Evolutionary conservation across 768 basidiomycete genomes (phyloP).

Genomic region (Termitomyces sp.): DNA sequence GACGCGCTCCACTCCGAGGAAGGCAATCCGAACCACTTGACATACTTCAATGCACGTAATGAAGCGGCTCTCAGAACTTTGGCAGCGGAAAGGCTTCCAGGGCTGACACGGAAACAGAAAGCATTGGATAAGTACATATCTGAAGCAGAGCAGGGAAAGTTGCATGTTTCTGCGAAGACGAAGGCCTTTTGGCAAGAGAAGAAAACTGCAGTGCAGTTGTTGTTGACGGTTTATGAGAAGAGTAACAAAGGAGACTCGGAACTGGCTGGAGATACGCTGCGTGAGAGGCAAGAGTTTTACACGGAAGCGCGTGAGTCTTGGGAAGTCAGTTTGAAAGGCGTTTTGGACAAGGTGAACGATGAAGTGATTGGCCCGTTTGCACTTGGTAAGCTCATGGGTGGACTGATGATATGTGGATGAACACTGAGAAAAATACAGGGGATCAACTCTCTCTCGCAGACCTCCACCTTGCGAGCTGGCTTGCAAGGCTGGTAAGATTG

Average conservation of each 20-base stretch:
- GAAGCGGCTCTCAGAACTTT: slow-evolving; percentile 43
- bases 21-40: slow-evolving; percentile 57
- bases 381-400: slow-evolving; percentile 42
- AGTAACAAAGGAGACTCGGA: slow-evolving; percentile 33
- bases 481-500: slow-evolving; percentile 45
- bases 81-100: slow-evolving; percentile 33
- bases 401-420: slow-evolving; percentile 33
- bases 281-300: slow-evolving; percentile 44
- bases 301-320: slow-evolving; percentile 43
- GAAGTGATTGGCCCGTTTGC: slow-evolving; percentile 60
- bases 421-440: slow-evolving; percentile 33
- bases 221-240: slow-evolving; percentile 40
- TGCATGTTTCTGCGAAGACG: slow-evolving; percentile 57
- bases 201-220: slow-evolving; percentile 34
- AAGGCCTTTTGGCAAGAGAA: slow-evolving; percentile 57
- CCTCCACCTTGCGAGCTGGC: slow-evolving; percentile 74
- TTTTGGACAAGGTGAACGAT: slow-evolving; percentile 41
- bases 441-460: slow-evolving; percentile 82
- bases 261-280: slow-evolving; percentile 32
- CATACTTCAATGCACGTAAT: slow-evolving; percentile 54
- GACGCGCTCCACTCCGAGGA: slow-evolving; percentile 55
- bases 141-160: slow-evolving; percentile 40
- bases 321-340: slow-evolving; percentile 41
- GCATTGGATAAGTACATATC: slow-evolving; percentile 44
- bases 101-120: slow-evolving; percentile 40